Conservation (phyloP, 192 early-diverging fungal species). For the Spizellomyces sp. region DNA sequence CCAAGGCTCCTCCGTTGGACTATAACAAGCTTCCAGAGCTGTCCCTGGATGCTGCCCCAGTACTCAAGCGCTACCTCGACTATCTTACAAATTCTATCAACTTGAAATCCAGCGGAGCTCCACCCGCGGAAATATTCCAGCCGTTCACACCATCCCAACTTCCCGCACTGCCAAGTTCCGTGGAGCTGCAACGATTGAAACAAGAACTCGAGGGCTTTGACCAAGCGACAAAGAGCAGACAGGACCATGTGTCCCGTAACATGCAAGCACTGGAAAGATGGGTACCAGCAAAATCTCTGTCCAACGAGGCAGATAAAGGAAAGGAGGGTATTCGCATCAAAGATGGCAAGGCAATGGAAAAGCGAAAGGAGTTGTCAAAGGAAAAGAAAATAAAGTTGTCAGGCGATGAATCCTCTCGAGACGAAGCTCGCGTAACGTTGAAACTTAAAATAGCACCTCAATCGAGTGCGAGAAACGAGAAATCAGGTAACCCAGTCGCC, state of each 20-base stretch:
- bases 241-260: slow-evolving; percentile 3
- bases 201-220: slow-evolving; percentile 3
- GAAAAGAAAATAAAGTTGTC: background rate
- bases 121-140: background rate
- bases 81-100: background rate
- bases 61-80: slow-evolving; percentile 11
- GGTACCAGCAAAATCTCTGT: slow-evolving; percentile 3
- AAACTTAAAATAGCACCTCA: slow-evolving; percentile 2
- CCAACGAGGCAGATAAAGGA: background rate
- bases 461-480: background rate
- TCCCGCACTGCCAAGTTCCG: slow-evolving; percentile 21
- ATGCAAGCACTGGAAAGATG: slow-evolving; percentile 7
- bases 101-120: background rate
- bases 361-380: background rate
- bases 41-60: slow-evolving; percentile 1
- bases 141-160: background rate
- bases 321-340: background rate
- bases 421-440: background rate
- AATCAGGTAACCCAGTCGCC: background rate
- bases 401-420: background rate
- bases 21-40: background rate
- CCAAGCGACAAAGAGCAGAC: background rate
- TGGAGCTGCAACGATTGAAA: slow-evolving; percentile 13
- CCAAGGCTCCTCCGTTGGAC: background rate
- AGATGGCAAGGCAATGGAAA: background rate